phyloP scores from a whole-genome alignment of 352 stramenopile species.

The Plasmopara viticola region DNA sequence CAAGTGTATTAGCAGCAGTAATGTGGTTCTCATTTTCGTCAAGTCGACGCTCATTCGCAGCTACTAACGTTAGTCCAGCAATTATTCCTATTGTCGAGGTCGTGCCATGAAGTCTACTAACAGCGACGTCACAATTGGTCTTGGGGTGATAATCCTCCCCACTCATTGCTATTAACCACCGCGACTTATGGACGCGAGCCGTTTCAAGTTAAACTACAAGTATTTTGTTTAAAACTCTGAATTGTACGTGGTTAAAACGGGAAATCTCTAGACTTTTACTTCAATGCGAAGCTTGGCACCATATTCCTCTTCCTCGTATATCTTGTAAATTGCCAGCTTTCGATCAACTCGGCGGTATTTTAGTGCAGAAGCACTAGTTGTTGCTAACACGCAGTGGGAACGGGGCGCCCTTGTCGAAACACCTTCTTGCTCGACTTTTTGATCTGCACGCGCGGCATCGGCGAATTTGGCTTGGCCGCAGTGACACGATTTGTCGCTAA shows the following conservation, averaged over 20 bases:
- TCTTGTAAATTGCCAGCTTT: slow-evolving; percentile 26
- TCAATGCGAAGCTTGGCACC: too few species aligned
- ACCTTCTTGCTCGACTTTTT: slow-evolving; percentile 36
- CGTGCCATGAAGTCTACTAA: slow-evolving; percentile 30
- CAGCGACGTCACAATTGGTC: slow-evolving; percentile 17
- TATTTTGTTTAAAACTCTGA: background rate
- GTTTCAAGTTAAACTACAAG: slow-evolving; percentile 13
- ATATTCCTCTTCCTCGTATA: slow-evolving; percentile 14
- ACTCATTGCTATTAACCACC: slow-evolving; percentile 10
- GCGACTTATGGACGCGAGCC: slow-evolving; percentile 5
- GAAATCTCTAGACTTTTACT: too few species aligned
- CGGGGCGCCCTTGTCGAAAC: slow-evolving; percentile 30
- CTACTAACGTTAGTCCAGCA: slow-evolving; percentile 40
- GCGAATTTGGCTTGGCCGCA: slow-evolving; percentile 9
- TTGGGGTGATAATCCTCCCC: slow-evolving; percentile 15
- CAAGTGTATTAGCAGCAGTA: slow-evolving; percentile 2
- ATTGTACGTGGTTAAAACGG: too few species aligned
- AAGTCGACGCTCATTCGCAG: slow-evolving; percentile 24
- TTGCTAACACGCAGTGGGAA: slow-evolving; percentile 12
- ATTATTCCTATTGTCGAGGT: slow-evolving; percentile 55
- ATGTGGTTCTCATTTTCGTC: slow-evolving; percentile 27
- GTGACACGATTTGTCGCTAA: slow-evolving; percentile 2
- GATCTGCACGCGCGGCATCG: slow-evolving; percentile 22
- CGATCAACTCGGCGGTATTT: slow-evolving; percentile 13
- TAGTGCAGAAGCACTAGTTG: too few species aligned